Conservation (phyloP, 371 early-diverging fungal species). For the Mucor circinelloides region DNA sequence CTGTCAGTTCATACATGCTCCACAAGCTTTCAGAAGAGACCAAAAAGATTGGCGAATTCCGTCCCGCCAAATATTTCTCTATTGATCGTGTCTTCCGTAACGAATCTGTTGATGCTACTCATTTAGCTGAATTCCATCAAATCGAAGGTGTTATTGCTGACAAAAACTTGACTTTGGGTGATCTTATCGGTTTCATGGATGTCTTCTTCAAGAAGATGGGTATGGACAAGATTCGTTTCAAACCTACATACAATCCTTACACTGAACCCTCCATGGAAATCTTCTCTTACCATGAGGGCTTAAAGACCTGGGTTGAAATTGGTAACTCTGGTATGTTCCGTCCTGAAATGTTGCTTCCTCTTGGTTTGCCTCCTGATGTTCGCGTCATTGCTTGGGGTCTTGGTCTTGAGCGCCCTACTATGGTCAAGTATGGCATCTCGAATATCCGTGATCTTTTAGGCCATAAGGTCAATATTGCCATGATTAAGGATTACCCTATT, state of each 20-base stretch:
- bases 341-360: conserved; percentile 98
- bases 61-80: conserved; percentile 98
- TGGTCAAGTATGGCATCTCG: conserved; percentile 98
- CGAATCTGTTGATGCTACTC: conserved; percentile 99
- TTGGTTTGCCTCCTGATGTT: conserved; percentile 97
- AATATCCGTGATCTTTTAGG: conserved; percentile 99
- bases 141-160: conserved; percentile 99
- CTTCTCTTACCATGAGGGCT: conserved; percentile 97
- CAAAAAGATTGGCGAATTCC: conserved; percentile 66
- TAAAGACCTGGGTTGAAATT: conserved; percentile 98
- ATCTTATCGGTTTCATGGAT: conserved; percentile 97
- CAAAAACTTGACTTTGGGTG: conserved; percentile 93
- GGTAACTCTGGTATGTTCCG: conserved; percentile 99
- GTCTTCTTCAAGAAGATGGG: conserved; percentile 98
- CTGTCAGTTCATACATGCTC: conserved; percentile 94
- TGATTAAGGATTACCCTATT: conserved; percentile 93
- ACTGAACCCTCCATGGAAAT: conserved; percentile 99
- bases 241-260: conserved; percentile 99
- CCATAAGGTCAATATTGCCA: conserved; percentile 97
- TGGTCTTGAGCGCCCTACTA: conserved; percentile 99
- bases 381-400: conserved; percentile 99
- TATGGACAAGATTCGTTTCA: conserved; percentile 95
- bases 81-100: conserved; percentile 99
- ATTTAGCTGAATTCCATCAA: conserved; percentile 99
- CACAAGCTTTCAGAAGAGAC: conserved; percentile 91